Percentiles rank a stretch among this genome's conserved stretches.
Conservation (phyloP, 768 basidiomycete species). For the Psilocybe tampanensis region DNA sequence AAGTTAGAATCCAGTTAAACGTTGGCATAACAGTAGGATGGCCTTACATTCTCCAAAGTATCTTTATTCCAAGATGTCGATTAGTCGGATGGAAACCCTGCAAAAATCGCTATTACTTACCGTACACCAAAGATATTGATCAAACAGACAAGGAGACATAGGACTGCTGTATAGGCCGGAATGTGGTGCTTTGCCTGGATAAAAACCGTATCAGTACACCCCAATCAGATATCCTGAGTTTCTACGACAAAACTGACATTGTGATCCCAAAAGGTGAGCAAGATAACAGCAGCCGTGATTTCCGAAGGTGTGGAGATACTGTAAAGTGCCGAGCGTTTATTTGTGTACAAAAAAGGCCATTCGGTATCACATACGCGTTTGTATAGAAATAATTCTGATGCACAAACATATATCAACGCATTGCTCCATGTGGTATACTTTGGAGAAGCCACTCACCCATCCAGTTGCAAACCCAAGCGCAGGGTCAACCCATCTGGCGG, state of each 20-base stretch:
- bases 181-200: conserved; percentile 41
- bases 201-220: background rate
- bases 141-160: conserved; percentile 56
- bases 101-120: conserved; percentile 28
- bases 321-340: background rate
- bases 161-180: conserved; percentile 57
- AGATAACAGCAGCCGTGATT: conserved; percentile 69
- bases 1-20: background rate
- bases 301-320: conserved; percentile 75
- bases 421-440: background rate
- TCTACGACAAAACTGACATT: conserved; percentile 41
- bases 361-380: conserved; percentile 33
- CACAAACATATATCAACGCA: background rate
- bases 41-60: conserved; percentile 66
- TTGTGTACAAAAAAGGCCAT: background rate
- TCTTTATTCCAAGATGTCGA: conserved; percentile 24
- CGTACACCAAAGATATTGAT: conserved; percentile 77
- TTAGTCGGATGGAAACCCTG: background rate
- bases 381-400: conserved; percentile 47
- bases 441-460: conserved; percentile 40
- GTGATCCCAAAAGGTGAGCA: conserved; percentile 74
- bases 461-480: conserved; percentile 61
- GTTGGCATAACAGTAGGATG: background rate
- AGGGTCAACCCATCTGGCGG: conserved; percentile 59
- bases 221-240: background rate